A percentile compares a stretch with the other conserved stretches of the same genome.
These are phyloP conservation scores for Amylocarpus encephaloides DNA, from an alignment of 2,329 filamentous ascomycete species.

Conservation along the genomic window DNA sequence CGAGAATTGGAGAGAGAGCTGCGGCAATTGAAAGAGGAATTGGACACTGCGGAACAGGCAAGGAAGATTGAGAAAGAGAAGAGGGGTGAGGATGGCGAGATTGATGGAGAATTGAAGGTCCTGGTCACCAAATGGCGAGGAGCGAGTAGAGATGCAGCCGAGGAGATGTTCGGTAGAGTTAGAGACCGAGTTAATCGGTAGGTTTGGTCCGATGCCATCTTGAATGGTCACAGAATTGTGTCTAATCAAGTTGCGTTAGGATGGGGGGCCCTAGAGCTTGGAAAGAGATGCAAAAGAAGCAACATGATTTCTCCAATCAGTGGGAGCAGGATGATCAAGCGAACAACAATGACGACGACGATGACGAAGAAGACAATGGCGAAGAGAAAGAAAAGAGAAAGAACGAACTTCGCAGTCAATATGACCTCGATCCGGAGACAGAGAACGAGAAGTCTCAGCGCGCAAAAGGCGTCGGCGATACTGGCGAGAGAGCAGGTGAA, in stretches of 20 bases:
- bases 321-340: constrained; percentile 34
- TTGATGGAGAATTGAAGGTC: constrained; percentile 48
- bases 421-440: constrained; percentile 30
- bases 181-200: constrained; percentile 50
- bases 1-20: constrained; percentile 31
- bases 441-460: constrained; percentile 31
- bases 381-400: constrained; percentile 31
- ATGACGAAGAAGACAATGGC: constrained; percentile 32
- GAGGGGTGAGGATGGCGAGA: constrained; percentile 41
- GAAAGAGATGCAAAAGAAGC: constrained; percentile 43
- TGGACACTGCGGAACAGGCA: constrained; percentile 48
- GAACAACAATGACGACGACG: constrained; percentile 29
- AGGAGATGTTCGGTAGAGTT: constrained; percentile 58
- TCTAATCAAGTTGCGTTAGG: constrained; percentile 5
- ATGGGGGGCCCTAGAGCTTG: constrained; percentile 58
- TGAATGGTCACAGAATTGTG: too few relatives aligned
- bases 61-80: constrained; percentile 39
- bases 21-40: constrained; percentile 32
- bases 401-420: constrained; percentile 30
- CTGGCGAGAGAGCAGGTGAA: constrained; percentile 33
- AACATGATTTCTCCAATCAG: constrained; percentile 35
- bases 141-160: constrained; percentile 56
- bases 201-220: neutral
- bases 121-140: constrained; percentile 55
- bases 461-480: constrained; percentile 29